Evolutionary conservation across 371 early-diverging fungal genomes (phyloP).

Genomic region (Catenaria anguillulae): DNA sequence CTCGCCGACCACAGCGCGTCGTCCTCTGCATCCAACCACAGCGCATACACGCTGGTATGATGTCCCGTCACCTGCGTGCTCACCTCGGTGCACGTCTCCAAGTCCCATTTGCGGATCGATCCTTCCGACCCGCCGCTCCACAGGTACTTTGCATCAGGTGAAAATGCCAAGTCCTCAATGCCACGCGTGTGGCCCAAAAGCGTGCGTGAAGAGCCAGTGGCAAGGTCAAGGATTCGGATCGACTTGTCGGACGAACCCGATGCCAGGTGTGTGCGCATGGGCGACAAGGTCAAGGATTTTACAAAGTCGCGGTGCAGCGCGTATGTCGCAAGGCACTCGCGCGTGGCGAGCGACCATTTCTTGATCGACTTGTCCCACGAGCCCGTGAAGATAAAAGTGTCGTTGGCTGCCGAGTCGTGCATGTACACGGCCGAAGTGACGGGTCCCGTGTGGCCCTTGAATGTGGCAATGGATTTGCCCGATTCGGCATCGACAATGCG

Average conservation of each 20-base stretch:
- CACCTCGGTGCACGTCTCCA: slow-evolving; percentile 10
- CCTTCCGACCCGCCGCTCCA: slow-evolving; percentile 28
- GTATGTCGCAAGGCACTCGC: slow-evolving; percentile 36
- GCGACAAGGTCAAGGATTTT: slow-evolving; percentile 38
- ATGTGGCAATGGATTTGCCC: slow-evolving; percentile 39
- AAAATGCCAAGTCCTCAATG: slow-evolving; percentile 41
- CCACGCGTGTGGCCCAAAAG: slow-evolving; percentile 46
- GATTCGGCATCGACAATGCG: slow-evolving; percentile 33
- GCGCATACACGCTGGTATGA: slow-evolving; percentile 12
- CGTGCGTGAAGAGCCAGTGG: slow-evolving; percentile 26
- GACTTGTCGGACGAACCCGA: slow-evolving; percentile 57
- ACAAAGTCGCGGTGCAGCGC: slow-evolving; percentile 55
- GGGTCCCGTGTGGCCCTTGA: slow-evolving; percentile 66
- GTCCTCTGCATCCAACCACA: not conserved
- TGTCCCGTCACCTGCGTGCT: not conserved
- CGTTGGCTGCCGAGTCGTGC: slow-evolving; percentile 23
- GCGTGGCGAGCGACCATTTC: slow-evolving; percentile 47
- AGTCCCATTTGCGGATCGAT: slow-evolving; percentile 44
- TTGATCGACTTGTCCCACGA: slow-evolving; percentile 69
- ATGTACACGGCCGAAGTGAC: slow-evolving; percentile 50
- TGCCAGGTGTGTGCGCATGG: slow-evolving; percentile 23
- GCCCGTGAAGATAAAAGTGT: slow-evolving; percentile 47
- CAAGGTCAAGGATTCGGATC: slow-evolving; percentile 45
- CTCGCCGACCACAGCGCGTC: slow-evolving; percentile 26
- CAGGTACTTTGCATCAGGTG: slow-evolving; percentile 28